Evolutionary conservation across 2,329 filamentous ascomycete genomes (phyloP), one percentile per base, ranked within the genome.

Genomic region (Gyromitra esculenta): DNA sequence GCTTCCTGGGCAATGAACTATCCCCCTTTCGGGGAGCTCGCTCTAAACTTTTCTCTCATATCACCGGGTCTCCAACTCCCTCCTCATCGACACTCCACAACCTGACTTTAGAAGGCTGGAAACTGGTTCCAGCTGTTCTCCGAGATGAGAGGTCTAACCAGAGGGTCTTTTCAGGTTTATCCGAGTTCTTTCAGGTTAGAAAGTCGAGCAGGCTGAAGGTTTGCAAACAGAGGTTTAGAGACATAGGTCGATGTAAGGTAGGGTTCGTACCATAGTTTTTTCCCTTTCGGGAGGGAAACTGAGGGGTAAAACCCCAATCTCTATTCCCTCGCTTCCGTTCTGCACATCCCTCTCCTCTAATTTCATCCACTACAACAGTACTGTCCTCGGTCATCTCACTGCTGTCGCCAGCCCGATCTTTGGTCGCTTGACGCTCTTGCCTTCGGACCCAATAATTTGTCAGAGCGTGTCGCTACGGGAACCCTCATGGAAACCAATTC

Each of bases 301-400:
- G 65, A 75, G 72, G 72, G 72, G 72, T 75, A 75, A 75, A 74
- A 75, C 45, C 72, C 56, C 71, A 56, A 52, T 31, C 1, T 64
- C 50, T 41, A 31, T 25, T 70, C 39, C 66, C 21, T 60, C 39
- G 50, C 64, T 69, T 45, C 60, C 48, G 9, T 57, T 57, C 68
- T 37, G 52, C 43, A 56, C 65, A 69, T 60, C 52, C 43, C 52
- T 37, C 45, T 21, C 39, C 45, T 31, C 57, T 37, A 7, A 45
- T 15, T 5, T 71, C 50, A n/a, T n/a, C 39, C 56, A n/a, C 64
- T 45, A 50, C 65, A 59, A 39, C 48, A 39, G 31, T 37, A 37
- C 31, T 31, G 8, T 37, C 31, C 25, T 37, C 31, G 31, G 31
- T 43, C 18, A 35, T n/a, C 50, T 25, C 63, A 5, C 48, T 31